Percentiles rank a stretch among this genome's conserved stretches.
phyloP scores from a whole-genome alignment of 208 protist genomes.

The Sergeia podlipaevii region DNA sequence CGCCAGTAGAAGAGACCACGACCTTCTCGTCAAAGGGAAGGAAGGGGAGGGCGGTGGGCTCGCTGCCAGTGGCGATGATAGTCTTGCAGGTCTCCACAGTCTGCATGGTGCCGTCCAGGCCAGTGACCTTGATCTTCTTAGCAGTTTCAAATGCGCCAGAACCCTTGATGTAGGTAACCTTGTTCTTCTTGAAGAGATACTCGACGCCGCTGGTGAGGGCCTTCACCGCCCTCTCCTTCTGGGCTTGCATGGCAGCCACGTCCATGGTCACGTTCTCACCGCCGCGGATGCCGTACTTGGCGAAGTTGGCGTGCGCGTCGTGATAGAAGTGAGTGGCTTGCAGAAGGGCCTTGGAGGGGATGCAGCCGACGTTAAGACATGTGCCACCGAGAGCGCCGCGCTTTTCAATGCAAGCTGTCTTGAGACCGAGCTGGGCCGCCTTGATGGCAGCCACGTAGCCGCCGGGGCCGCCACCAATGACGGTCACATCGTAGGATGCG shows the following conservation, averaged over 20 bases:
- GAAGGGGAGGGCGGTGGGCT: conserved; percentile 92
- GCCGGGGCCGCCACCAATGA: conserved; percentile 99
- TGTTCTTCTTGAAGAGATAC: conserved; percentile 99
- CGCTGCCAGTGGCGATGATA: conserved; percentile 98
- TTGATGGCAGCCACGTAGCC: conserved; percentile 99
- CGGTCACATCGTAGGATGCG: conserved; percentile 94
- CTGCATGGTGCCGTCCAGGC: conserved; percentile 88
- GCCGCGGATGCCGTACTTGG: conserved; percentile 87
- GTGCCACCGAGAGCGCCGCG: conserved; percentile 97
- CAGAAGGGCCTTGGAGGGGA: conserved; percentile 99
- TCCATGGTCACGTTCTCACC: conserved; percentile 92
- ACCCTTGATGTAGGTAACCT: conserved; percentile 96
- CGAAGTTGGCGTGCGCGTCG: conserved; percentile 93
- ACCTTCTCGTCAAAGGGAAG: conserved; percentile 97
- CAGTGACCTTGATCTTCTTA: conserved; percentile 72
- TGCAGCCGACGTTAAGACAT: conserved; percentile 99
- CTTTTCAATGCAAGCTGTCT: conserved; percentile 98
- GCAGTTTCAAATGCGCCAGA: conserved; percentile 80
- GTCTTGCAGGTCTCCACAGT: conserved; percentile 96
- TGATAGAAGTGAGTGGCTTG: conserved; percentile 98
- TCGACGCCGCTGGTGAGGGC: conserved; percentile 97
- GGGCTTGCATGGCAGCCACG: conserved; percentile 93
- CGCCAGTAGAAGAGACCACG: conserved; percentile 98
- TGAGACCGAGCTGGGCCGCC: conserved; percentile 98
- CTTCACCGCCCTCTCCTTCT: conserved; percentile 96